These are phyloP conservation scores for Naganishia antarctica DNA, from an alignment of 768 basidiomycete species.

Conservation along the genomic window DNA sequence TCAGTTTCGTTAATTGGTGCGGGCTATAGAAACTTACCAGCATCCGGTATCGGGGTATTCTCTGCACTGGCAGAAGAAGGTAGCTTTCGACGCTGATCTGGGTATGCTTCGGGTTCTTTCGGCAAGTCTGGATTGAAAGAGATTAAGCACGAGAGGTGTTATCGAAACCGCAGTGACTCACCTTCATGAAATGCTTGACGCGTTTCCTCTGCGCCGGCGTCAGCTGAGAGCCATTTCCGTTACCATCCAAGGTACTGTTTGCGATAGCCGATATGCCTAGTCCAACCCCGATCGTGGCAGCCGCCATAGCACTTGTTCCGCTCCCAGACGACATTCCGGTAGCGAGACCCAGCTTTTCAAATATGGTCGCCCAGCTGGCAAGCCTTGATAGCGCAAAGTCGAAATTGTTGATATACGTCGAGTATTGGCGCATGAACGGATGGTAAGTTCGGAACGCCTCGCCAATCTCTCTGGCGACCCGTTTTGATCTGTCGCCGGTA, in stretches of 20 bases:
- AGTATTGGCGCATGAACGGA: slow-evolving; percentile 98
- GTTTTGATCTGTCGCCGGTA: slow-evolving; percentile 68
- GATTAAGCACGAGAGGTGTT: not conserved
- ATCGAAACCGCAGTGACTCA: slow-evolving; percentile 25
- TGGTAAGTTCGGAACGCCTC: slow-evolving; percentile 87
- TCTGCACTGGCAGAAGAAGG: slow-evolving; percentile 86
- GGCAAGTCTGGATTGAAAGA: slow-evolving; percentile 59
- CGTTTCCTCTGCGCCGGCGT: slow-evolving; percentile 79
- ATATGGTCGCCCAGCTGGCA: slow-evolving; percentile 65
- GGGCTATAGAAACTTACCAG: slow-evolving; percentile 58
- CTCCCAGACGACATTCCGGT: slow-evolving; percentile 20
- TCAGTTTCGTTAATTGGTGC: not conserved
- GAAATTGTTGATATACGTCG: slow-evolving; percentile 96
- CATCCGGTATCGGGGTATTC: slow-evolving; percentile 92
- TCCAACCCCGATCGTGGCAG: slow-evolving; percentile 31
- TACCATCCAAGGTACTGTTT: slow-evolving; percentile 1
- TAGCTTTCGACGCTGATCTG: slow-evolving; percentile 93
- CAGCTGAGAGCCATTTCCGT: slow-evolving; percentile 45
- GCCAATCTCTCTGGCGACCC: slow-evolving; percentile 74
- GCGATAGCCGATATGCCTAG: slow-evolving; percentile 31
- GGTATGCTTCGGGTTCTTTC: slow-evolving; percentile 80
- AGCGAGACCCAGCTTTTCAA: slow-evolving; percentile 6
- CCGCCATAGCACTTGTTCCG: slow-evolving; percentile 23
- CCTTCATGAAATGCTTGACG: slow-evolving; percentile 74
- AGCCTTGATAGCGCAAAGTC: slow-evolving; percentile 85